Percentiles rank a stretch among this genome's conserved stretches.
These are phyloP conservation scores for Aspergillus melleus DNA, from an alignment of 2,329 filamentous ascomycete species.

Conservation along the genomic window DNA sequence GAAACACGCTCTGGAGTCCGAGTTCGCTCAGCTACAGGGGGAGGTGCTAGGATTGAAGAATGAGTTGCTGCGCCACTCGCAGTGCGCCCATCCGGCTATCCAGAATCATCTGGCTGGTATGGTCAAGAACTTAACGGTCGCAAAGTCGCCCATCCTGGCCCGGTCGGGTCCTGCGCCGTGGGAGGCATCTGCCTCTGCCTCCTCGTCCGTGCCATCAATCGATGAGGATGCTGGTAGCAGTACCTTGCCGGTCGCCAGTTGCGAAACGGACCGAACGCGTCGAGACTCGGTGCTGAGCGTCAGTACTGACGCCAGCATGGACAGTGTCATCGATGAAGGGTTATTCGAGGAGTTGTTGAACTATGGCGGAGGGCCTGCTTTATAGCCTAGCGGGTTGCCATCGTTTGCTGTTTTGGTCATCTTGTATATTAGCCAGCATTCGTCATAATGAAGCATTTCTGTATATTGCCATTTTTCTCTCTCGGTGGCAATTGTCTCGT, in stretches of 20 bases:
- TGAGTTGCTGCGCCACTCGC: too few relatives aligned
- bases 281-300: not conserved
- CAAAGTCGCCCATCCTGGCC: not conserved
- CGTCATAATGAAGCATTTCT: too few relatives aligned
- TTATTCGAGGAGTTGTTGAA: not conserved
- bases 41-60: too few relatives aligned
- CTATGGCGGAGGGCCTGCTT: not conserved
- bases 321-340: not conserved
- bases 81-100: too few relatives aligned
- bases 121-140: not conserved
- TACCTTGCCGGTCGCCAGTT: not conserved
- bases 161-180: not conserved
- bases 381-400: too few relatives aligned
- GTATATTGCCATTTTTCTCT: too few relatives aligned
- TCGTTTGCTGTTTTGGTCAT: too few relatives aligned
- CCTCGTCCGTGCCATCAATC: too few relatives aligned
- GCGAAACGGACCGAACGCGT: not conserved
- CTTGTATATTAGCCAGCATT: too few relatives aligned
- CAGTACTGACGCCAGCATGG: not conserved
- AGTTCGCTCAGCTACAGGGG: too few relatives aligned
- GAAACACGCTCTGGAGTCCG: not conserved
- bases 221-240: not conserved
- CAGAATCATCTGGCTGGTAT: not conserved
- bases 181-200: not conserved
- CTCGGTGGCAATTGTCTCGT: too few relatives aligned